A percentile compares a stretch with the other conserved stretches of the same genome.
These are phyloP conservation scores for Xylariaceae sp. DNA, from an alignment of 2,329 filamentous ascomycete genomes.

Conservation along the genomic window DNA sequence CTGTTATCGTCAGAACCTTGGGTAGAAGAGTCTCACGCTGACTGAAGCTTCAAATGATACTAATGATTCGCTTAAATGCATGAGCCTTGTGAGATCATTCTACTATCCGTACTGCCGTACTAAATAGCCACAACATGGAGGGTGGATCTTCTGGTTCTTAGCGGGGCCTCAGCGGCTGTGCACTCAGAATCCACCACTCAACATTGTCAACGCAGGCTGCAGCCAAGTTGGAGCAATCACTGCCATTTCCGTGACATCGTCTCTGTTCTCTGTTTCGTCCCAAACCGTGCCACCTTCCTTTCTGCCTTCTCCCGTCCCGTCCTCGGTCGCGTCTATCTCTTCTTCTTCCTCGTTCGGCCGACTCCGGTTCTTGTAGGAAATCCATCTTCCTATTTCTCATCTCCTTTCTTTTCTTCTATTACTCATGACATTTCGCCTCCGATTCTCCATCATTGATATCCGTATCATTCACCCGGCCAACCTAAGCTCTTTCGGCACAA, in stretches of 20 bases:
- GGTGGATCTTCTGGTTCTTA: neutral
- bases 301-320: neutral
- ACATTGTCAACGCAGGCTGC: too few species aligned
- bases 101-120: too few species aligned
- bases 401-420: neutral
- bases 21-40: too few species aligned
- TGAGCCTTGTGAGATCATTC: too few species aligned
- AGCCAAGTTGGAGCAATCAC: neutral
- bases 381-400: neutral
- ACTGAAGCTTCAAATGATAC: too few species aligned
- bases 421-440: neutral
- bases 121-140: too few species aligned
- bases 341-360: neutral
- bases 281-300: neutral
- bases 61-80: too few species aligned
- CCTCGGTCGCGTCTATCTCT: neutral
- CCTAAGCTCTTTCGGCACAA: neutral
- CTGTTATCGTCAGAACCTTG: too few species aligned
- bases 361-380: neutral
- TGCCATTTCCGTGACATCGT: neutral
- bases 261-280: neutral
- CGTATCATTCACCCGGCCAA: neutral
- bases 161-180: neutral
- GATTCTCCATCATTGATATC: neutral
- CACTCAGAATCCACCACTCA: neutral